Percentiles rank a stretch among this genome's conserved stretches.
Evolutionary conservation across 2,329 filamentous ascomycete genomes (phyloP).

Genomic region (Diaporthe helianthi): DNA sequence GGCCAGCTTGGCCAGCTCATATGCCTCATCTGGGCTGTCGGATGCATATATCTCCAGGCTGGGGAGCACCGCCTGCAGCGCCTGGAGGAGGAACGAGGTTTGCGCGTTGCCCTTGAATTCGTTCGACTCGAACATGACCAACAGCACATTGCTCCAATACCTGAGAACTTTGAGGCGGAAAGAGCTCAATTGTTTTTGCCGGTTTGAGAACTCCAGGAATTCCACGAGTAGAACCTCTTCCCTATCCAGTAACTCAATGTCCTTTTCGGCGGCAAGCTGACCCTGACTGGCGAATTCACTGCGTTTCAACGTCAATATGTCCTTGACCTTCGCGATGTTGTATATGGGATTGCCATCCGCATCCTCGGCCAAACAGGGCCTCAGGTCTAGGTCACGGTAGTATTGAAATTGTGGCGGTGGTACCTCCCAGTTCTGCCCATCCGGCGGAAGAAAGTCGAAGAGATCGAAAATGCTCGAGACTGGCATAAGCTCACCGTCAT

Average conservation of each 20-base stretch:
- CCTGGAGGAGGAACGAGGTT: constrained; percentile 82
- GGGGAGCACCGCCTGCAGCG: constrained; percentile 85
- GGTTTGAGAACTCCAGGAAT: constrained; percentile 69
- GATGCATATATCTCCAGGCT: constrained; percentile 81
- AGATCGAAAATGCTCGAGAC: constrained; percentile 87
- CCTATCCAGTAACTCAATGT: constrained; percentile 57
- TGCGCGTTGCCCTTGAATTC: constrained; percentile 77
- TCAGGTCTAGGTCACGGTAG: constrained; percentile 72
- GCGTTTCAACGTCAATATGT: constrained; percentile 75
- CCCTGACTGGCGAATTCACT: constrained; percentile 64
- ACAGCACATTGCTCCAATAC: constrained; percentile 84
- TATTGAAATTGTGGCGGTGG: constrained; percentile 62
- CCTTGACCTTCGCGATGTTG: constrained; percentile 73
- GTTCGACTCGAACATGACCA: constrained; percentile 82
- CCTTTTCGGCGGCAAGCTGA: constrained; percentile 56
- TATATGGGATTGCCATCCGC: constrained; percentile 66
- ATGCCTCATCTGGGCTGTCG: constrained; percentile 72
- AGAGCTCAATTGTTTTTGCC: constrained; percentile 62
- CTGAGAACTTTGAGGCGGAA: constrained; percentile 73
- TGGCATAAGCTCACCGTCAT: constrained; percentile 69
- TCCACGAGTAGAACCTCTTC: constrained; percentile 68
- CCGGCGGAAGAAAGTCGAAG: constrained; percentile 80
- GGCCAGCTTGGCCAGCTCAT: constrained; percentile 79
- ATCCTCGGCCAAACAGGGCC: constrained; percentile 67
- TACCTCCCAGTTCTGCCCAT: constrained; percentile 55